phyloP scores from a whole-genome alignment of 2,329 filamentous ascomycete species.

The Aspergillus ruber region DNA sequence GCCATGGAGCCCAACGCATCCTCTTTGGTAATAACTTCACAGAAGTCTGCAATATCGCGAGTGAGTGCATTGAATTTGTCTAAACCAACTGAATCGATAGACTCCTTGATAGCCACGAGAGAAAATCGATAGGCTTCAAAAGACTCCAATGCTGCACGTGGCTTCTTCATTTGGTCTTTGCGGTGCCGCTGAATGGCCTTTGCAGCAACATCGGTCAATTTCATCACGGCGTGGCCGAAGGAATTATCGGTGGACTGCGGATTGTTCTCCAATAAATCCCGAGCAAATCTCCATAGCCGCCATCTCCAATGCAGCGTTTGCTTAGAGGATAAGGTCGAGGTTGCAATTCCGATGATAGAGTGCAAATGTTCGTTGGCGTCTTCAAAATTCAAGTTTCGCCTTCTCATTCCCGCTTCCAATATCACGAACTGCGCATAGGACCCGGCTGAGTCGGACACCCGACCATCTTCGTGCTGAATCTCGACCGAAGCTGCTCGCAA shows the following conservation, averaged over 20 bases:
- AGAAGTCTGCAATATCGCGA: conserved; percentile 19
- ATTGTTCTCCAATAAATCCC: conserved; percentile 27
- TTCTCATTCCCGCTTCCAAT: conserved; percentile 29
- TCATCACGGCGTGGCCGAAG: conserved; percentile 14
- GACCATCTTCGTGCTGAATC: conserved; percentile 21
- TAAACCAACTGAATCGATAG: conserved; percentile 13
- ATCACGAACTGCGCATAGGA: conserved; percentile 32
- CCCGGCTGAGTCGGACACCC: conserved; percentile 18
- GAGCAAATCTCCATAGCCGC: conserved; percentile 35
- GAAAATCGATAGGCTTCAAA: conserved; percentile 33
- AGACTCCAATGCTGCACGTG: conserved; percentile 27
- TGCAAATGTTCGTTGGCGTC: conserved; percentile 18
- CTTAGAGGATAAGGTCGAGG: conserved; percentile 25
- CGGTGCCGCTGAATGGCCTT: conserved; percentile 25
- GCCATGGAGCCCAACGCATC: conserved; percentile 20
- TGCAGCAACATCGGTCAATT: conserved; percentile 22
- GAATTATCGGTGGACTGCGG: conserved; percentile 14
- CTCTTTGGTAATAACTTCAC: conserved; percentile 16
- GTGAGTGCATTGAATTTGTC: conserved; percentile 19
- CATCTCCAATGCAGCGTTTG: conserved; percentile 32
- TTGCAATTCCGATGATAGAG: conserved; percentile 20
- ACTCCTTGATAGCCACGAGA: conserved; percentile 19
- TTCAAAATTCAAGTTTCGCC: conserved; percentile 15
- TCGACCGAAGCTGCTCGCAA: conserved; percentile 25
- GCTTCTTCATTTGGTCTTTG: conserved; percentile 16